Percentiles rank a stretch among this genome's conserved stretches.
These are phyloP conservation scores for Neoscytalidium dimidiatum DNA, from an alignment of 2,329 filamentous ascomycete genomes.

Conservation along the genomic window DNA sequence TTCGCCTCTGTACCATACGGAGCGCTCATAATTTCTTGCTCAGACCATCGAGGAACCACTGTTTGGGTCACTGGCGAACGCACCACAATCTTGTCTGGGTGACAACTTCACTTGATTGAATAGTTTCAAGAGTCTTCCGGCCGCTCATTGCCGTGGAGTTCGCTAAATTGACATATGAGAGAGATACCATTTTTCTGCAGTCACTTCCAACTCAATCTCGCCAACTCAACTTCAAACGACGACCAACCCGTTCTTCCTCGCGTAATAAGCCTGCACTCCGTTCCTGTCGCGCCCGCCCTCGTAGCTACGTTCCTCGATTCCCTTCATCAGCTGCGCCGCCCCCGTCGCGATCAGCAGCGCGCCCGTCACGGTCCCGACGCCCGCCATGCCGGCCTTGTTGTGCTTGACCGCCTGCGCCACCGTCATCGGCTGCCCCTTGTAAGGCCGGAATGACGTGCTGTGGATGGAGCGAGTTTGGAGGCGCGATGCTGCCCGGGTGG, in stretches of 20 bases:
- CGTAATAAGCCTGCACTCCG: neutral
- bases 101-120: too few species aligned
- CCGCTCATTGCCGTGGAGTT: too few species aligned
- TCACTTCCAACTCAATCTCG: neutral
- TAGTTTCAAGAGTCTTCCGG: too few species aligned
- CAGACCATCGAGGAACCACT: too few species aligned
- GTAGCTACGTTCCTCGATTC: neutral
- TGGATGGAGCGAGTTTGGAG: neutral
- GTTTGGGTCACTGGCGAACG: too few species aligned
- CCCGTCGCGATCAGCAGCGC: neutral
- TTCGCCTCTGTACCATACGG: too few species aligned
- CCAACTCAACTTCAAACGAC: neutral
- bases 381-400: slow-evolving; percentile 2
- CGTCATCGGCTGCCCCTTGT: slow-evolving; percentile 2
- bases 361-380: neutral
- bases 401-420: slow-evolving; percentile 5
- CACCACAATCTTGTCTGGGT: too few species aligned
- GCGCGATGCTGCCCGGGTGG: neutral
- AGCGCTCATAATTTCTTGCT: too few species aligned
- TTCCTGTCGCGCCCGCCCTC: neutral
- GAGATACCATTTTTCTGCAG: too few species aligned
- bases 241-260: neutral
- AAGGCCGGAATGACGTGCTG: slow-evolving; percentile 1
- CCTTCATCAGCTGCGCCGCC: neutral
- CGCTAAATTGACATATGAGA: too few species aligned